Conservation (phyloP, 768 basidiomycete genomes). For the Sporobolomyces pararoseus region DNA sequence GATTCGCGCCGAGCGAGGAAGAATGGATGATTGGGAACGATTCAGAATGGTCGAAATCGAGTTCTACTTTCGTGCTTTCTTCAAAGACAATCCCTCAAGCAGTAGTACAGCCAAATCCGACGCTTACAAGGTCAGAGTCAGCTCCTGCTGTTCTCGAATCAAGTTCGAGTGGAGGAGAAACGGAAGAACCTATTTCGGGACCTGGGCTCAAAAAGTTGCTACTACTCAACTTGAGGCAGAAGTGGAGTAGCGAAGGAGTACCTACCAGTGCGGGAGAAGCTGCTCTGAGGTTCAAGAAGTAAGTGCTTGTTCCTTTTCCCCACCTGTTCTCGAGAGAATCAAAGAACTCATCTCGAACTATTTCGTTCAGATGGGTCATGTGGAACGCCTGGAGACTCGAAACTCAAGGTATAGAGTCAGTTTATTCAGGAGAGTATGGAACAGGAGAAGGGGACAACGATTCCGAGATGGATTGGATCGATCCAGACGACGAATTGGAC, state of each 20-base stretch:
- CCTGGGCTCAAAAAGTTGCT: conserved; percentile 22
- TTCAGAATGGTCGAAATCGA: neutral
- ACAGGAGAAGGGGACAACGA: neutral
- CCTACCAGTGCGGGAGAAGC: conserved; percentile 20
- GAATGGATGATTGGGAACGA: neutral
- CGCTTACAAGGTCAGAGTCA: neutral
- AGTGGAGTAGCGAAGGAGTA: conserved; percentile 14
- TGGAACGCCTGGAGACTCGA: conserved; percentile 21
- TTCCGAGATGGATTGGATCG: neutral
- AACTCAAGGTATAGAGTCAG: neutral
- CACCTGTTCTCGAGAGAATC: neutral
- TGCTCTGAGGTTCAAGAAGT: conserved; percentile 24
- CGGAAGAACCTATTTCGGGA: neutral
- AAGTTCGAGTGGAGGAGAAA: neutral
- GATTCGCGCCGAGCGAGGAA: conserved; percentile 17
- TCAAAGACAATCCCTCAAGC: too few relatives aligned
- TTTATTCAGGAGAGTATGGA: neutral
- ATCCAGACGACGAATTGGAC: conserved; percentile 9
- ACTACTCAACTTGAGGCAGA: conserved; percentile 8
- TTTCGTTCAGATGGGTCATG: conserved; percentile 6
- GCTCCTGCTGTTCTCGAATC: conserved; percentile 12
- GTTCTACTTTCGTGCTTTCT: too few relatives aligned
- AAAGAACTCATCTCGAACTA: neutral
- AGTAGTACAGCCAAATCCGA: too few relatives aligned
- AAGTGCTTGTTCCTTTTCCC: neutral